These are phyloP conservation scores for Porphyrellus cyaneotinctus DNA, from an alignment of 768 basidiomycete genomes.

Conservation along the genomic window DNA sequence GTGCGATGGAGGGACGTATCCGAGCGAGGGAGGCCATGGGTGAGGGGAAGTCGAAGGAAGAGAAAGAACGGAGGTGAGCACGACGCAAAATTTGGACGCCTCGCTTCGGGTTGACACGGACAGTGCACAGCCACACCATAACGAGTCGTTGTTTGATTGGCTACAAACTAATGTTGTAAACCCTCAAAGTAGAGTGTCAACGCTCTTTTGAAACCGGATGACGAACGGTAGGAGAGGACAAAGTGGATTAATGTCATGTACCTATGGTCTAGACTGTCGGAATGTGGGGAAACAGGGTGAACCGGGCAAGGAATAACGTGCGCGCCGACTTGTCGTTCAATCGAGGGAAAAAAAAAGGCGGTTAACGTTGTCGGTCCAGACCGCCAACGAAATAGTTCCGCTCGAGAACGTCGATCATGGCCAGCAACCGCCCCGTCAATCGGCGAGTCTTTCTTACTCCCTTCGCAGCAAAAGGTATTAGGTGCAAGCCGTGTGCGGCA, in stretches of 20 bases:
- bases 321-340: slow-evolving; percentile 21
- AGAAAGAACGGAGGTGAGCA: background rate
- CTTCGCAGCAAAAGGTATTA: too few relatives aligned
- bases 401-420: slow-evolving; percentile 25
- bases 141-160: too few relatives aligned
- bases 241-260: background rate
- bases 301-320: slow-evolving; percentile 15
- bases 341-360: slow-evolving; percentile 7
- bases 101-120: slow-evolving; percentile 30
- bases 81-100: slow-evolving; percentile 21
- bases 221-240: background rate
- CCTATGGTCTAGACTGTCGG: slow-evolving; percentile 18
- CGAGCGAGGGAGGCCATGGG: slow-evolving; percentile 31
- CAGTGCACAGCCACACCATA: slow-evolving; percentile 25
- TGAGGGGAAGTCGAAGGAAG: slow-evolving; percentile 3
- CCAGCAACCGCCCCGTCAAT: slow-evolving; percentile 10
- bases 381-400: slow-evolving; percentile 21
- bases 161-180: too few relatives aligned
- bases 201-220: too few relatives aligned
- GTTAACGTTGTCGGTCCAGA: slow-evolving; percentile 22
- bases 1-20: slow-evolving; percentile 27
- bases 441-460: too few relatives aligned
- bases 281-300: slow-evolving; percentile 1
- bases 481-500: background rate
- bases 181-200: too few relatives aligned